Evolutionary conservation across 2,329 filamentous ascomycete genomes (phyloP), one percentile per base, ranked within the genome.

Genomic region (Cladophialophora psammophila): DNA sequence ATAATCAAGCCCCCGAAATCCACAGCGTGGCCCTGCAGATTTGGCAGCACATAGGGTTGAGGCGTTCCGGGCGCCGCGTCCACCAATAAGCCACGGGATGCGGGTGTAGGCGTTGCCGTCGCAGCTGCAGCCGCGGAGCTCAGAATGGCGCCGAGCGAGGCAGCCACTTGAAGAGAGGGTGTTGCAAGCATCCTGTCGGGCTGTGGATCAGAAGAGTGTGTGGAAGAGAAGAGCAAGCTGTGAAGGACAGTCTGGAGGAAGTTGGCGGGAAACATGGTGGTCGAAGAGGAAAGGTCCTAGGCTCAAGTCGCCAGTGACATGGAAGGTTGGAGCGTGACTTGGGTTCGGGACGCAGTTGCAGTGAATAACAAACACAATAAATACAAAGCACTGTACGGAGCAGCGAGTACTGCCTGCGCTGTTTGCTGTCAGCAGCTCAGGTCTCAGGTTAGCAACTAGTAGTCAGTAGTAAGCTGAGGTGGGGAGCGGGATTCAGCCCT

Each of bases 1-100:
- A 68, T 64, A 42, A 71, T 67, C 60, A 69, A 58, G 40, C 69
- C 69, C 20, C 66, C 66, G 38, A 71, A 71, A 52, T 71, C 61
- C 13, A 71, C 64, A 6, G 66, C 69, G 32, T 57, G 45, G 42
- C 69, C 69, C 57, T 69, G 65, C 48, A 67, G 64, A 48, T 71
- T 68, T 13, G 66, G 69, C 15, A 71, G 53, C 31, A 71, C 69
- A 20, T 71, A 71, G 15, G 69, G 69, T 36, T 69, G 66, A 40
- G 69, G 60, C 10, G 53, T 67, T 18, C 35, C 42, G 12, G 69
- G 69, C 12, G 69, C 69, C 5, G 55, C 59, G 50, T 63, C 64
- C 32, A 69, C 66, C 13, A 71, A 45, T 66, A 66, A 50, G 32
- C 54, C 38, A 36, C 32, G 9, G 26, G 50, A 34, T 8, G n/a